Evolutionary conservation across 2,329 filamentous ascomycete genomes (phyloP).

Genomic region (Aspergillus persii): DNA sequence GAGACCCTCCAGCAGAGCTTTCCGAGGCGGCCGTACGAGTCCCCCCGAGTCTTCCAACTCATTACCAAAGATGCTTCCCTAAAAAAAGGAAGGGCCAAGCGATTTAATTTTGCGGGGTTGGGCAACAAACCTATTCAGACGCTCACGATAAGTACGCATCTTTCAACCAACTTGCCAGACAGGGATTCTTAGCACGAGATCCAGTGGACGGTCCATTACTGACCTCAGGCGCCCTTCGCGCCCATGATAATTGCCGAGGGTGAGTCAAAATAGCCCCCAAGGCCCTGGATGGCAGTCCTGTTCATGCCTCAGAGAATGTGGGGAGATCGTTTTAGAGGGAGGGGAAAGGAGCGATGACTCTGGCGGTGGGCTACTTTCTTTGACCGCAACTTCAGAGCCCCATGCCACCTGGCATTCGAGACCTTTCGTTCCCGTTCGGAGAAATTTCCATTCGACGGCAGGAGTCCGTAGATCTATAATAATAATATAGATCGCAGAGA

Average conservation of each 20-base stretch:
- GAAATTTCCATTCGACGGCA: constrained; percentile 8
- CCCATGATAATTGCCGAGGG: not conserved
- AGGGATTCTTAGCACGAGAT: constrained; percentile 2
- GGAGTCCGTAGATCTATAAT: not conserved
- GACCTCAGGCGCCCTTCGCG: constrained; percentile 9
- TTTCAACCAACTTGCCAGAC: not conserved
- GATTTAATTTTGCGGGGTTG: constrained; percentile 20
- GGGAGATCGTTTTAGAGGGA: constrained; percentile 6
- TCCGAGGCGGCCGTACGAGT: not conserved
- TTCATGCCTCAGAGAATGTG: constrained; percentile 1
- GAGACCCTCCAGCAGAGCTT: not conserved
- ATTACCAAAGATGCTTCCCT: not conserved
- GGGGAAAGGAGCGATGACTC: constrained; percentile 2
- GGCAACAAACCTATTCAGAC: constrained; percentile 15
- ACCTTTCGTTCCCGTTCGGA: constrained; percentile 4
- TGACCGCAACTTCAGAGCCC: constrained; percentile 27
- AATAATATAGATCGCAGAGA: not conserved
- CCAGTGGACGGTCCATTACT: constrained; percentile 2
- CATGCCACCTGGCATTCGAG: constrained; percentile 18
- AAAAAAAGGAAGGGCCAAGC: constrained; percentile 1
- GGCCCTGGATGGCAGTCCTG: not conserved
- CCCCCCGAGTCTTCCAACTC: not conserved
- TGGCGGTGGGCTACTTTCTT: constrained; percentile 19
- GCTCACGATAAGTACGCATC: not conserved
- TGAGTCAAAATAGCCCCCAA: not conserved